Evolutionary conservation across 2,329 filamentous ascomycete genomes (phyloP).

Genomic region (Microdochium nivale): DNA sequence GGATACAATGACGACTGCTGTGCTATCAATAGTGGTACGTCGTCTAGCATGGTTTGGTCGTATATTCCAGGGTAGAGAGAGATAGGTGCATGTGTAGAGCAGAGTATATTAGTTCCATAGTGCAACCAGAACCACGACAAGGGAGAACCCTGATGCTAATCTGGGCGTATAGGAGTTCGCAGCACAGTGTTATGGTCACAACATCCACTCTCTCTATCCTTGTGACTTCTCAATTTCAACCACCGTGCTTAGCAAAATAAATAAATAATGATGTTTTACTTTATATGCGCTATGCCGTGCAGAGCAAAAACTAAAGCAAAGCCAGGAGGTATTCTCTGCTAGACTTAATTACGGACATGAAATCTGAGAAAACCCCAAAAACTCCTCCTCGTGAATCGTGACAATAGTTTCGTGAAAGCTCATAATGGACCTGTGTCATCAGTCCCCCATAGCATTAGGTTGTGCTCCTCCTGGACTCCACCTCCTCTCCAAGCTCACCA

Average conservation of each 20-base stretch:
- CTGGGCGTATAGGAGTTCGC: too few relatives aligned
- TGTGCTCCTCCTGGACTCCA: conserved; percentile 28
- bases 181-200: too few relatives aligned
- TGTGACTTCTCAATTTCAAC: too few relatives aligned
- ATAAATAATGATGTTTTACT: conserved; percentile 6
- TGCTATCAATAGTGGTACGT: too few relatives aligned
- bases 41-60: too few relatives aligned
- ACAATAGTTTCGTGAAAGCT: not conserved
- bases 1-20: too few relatives aligned
- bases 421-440: not conserved
- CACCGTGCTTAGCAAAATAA: not conserved
- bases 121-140: too few relatives aligned
- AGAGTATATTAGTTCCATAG: too few relatives aligned
- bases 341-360: not conserved
- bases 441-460: not conserved
- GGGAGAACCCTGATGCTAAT: too few relatives aligned
- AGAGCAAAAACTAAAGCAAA: not conserved
- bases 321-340: not conserved
- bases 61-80: too few relatives aligned
- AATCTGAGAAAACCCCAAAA: not conserved
- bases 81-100: too few relatives aligned
- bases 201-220: too few relatives aligned
- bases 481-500: conserved; percentile 43
- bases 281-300: conserved; percentile 9
- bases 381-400: not conserved